Evolutionary conservation across 148 eudicot species (phyloP), one percentile per base, ranked within the genome.

Genomic region (Dianthus caryophyllus): DNA sequence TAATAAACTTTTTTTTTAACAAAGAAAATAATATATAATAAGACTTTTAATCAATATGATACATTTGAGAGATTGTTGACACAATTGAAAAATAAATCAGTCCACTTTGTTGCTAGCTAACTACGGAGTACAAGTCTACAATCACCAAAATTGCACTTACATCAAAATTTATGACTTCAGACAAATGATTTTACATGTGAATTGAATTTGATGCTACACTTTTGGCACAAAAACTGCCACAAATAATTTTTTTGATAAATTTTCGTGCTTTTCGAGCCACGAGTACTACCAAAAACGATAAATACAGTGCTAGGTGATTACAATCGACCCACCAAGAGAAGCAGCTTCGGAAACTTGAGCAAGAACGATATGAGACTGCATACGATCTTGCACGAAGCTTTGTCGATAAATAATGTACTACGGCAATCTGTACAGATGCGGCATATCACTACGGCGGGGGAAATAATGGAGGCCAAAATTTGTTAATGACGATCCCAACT

Each of bases 271-370:
- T 41, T 41, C 44, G 44, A 13, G 44, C 10, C 18, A 1, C 29
- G 11, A 30, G 21, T 44, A 65, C 52, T 8, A 58, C 8, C 15
- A 6, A 9, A 25, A 64, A 33, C 4, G 38, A 33, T 33, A 33
- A 26, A 41, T 64, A 27, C 57, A 65, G 64, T 43, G 58, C 59
- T 49, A 21, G 71, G 53, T 18, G 46, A 21, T 41, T 27, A 61
- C 71, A 67, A 46, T 50, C 2, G 26, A 58, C 58, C 66, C 51
- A 24, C 71, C 33, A 29, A 38, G 71, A 38, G 71, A 62, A 38
- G 61, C 66, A 59, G 66, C 53, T 68, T 59, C 50, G 0, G 59
- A 49, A 15, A 16, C 54, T 29, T 51, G 31, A 15, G 46, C 54
- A 64, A 49, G 69, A 62, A 53, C 54, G 46, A 33, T 17, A 38